Evolutionary conservation across 116 monocot genomes (phyloP).

Genomic region (Phalaenopsis hybrid): DNA sequence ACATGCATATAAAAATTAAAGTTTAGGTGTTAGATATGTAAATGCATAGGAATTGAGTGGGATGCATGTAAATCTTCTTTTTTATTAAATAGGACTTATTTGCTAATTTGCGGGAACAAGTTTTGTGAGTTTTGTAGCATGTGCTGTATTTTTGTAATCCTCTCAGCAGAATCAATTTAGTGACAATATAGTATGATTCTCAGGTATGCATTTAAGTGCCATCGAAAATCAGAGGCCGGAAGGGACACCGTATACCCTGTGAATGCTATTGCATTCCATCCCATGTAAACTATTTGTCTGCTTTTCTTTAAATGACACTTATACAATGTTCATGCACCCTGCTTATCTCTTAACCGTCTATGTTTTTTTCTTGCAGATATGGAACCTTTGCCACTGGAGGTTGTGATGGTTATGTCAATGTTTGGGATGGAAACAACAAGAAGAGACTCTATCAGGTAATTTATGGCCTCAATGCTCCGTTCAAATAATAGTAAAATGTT

Average conservation of each 20-base stretch:
- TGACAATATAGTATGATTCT: constrained; percentile 6
- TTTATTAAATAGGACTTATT: neutral
- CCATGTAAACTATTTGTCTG: constrained; percentile 46
- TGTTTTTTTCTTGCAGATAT: constrained; percentile 44
- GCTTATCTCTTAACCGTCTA: neutral
- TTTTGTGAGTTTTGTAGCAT: neutral
- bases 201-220: constrained; percentile 99
- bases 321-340: neutral
- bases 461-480: neutral
- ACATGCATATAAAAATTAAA: too few relatives aligned
- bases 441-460: constrained; percentile 92
- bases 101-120: neutral
- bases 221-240: constrained; percentile 86
- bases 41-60: too few relatives aligned
- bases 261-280: constrained; percentile 93
- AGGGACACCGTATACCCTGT: constrained; percentile 93
- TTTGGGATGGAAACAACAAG: constrained; percentile 98
- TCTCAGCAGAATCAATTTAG: too few relatives aligned
- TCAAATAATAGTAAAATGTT: neutral
- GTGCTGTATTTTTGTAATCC: too few relatives aligned
- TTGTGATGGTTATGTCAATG: constrained; percentile 94
- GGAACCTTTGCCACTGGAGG: constrained; percentile 98
- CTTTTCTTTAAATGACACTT: neutral
- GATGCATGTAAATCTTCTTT: neutral
- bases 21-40: too few relatives aligned